Percentiles rank a stretch among this genome's conserved stretches.
Evolutionary conservation across 257 asterid genomes (phyloP).

Genomic region (Solanum sejunctum): DNA sequence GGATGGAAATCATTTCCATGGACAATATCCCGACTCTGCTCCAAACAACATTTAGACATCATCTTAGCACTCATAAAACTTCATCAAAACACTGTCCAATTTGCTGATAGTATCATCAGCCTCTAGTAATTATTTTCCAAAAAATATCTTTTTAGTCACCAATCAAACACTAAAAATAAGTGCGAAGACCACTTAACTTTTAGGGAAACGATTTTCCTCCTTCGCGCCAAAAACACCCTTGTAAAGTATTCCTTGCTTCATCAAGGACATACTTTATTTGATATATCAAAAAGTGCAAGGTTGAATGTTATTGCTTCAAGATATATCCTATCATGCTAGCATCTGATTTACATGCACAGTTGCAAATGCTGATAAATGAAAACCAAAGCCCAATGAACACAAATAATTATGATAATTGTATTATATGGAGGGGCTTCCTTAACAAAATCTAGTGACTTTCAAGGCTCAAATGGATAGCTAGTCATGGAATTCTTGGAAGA

Average conservation of each 20-base stretch:
- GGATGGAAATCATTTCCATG: background rate
- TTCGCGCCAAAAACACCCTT: background rate
- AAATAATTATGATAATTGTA: background rate
- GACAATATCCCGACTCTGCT: background rate
- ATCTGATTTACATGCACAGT: background rate
- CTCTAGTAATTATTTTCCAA: background rate
- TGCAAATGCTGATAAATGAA: background rate
- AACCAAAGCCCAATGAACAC: background rate
- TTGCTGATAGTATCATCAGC: background rate
- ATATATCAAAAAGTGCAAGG: background rate
- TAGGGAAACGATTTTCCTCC: background rate
- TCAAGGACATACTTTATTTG: background rate
- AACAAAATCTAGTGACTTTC: background rate
- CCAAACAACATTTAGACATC: background rate
- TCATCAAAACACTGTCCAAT: background rate
- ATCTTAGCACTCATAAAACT: background rate
- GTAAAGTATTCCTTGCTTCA: background rate
- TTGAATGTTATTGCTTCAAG: background rate
- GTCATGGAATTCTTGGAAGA: background rate
- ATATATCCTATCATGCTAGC: background rate
- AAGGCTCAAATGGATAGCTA: background rate
- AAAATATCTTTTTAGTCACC: background rate
- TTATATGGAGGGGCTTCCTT: background rate
- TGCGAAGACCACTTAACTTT: background rate
- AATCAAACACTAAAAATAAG: background rate